phyloP scores from a whole-genome alignment of 1,139 yeast species.

The Saccharomyces hybrid region DNA sequence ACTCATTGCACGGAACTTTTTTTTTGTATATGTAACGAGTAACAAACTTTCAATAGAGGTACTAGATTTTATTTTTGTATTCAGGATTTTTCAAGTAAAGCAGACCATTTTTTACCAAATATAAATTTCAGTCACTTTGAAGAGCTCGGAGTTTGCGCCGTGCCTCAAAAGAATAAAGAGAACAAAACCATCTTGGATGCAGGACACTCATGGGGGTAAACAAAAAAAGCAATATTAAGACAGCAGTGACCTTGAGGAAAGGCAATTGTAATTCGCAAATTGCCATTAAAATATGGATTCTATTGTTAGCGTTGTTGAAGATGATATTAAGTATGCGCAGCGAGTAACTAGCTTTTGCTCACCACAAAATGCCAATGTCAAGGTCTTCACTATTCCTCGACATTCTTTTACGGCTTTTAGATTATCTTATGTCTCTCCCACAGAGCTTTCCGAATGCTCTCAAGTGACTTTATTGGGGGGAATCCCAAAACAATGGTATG shows the following conservation, averaged over 20 bases:
- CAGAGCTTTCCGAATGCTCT: conserved; percentile 39
- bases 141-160: neutral
- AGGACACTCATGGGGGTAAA: neutral
- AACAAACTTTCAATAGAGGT: too few relatives aligned
- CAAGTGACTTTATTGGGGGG: conserved; percentile 53
- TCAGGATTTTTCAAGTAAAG: too few relatives aligned
- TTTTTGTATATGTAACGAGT: neutral
- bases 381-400: conserved; percentile 27
- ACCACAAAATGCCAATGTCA: neutral
- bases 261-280: neutral
- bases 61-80: too few relatives aligned
- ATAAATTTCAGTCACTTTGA: too few relatives aligned
- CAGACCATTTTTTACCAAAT: too few relatives aligned
- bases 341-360: neutral
- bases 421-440: conserved; percentile 46
- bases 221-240: neutral
- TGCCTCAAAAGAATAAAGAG: neutral
- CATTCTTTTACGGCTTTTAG: conserved; percentile 60
- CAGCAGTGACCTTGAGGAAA: neutral
- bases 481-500: conserved; percentile 57
- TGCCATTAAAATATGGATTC: neutral
- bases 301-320: neutral
- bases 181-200: neutral
- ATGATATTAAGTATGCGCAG: neutral
- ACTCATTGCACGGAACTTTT: neutral